Evolutionary conservation across 257 asterid genomes (phyloP).

Genomic region (Thymus mandschuricus): DNA sequence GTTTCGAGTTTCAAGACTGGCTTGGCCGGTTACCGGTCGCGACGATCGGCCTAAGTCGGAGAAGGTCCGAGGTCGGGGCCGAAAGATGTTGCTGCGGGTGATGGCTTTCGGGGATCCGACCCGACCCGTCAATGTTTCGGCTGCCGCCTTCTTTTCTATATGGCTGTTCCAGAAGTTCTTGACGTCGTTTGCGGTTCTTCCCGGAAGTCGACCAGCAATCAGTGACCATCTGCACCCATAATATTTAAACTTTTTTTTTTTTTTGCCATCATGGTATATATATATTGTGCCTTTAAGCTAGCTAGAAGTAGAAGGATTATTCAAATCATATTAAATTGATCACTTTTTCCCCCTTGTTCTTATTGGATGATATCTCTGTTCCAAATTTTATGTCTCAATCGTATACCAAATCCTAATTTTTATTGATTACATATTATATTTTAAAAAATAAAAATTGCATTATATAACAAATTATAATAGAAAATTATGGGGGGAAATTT

Average conservation of each 20-base stretch:
- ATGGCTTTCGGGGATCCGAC: conserved; percentile 1
- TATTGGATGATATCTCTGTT: too few relatives aligned
- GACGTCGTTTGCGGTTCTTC: conserved; percentile 38
- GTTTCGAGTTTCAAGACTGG: neutral
- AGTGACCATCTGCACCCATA: conserved; percentile 33
- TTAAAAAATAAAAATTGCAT: too few relatives aligned
- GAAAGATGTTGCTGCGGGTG: conserved; percentile 16
- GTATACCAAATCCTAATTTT: too few relatives aligned
- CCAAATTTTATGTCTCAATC: too few relatives aligned
- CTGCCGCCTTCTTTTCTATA: conserved; percentile 21
- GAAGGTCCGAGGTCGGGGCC: conserved; percentile 30
- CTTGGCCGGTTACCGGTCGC: neutral
- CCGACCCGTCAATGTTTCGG: neutral
- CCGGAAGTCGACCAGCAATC: conserved; percentile 38
- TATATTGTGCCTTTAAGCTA: too few relatives aligned
- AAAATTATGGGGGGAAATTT: too few relatives aligned
- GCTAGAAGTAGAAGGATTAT: too few relatives aligned
- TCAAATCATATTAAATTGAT: too few relatives aligned
- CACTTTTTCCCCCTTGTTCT: too few relatives aligned
- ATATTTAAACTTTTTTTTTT: neutral
- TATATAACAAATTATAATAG: too few relatives aligned
- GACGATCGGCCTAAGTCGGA: neutral
- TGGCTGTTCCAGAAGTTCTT: conserved; percentile 39
- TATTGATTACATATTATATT: too few relatives aligned
- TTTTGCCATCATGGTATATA: too few relatives aligned